A percentile compares a stretch with the other conserved stretches of the same genome.
Evolutionary conservation across 148 eudicot species (phyloP).

Genomic region (Euryodendron excelsum): DNA sequence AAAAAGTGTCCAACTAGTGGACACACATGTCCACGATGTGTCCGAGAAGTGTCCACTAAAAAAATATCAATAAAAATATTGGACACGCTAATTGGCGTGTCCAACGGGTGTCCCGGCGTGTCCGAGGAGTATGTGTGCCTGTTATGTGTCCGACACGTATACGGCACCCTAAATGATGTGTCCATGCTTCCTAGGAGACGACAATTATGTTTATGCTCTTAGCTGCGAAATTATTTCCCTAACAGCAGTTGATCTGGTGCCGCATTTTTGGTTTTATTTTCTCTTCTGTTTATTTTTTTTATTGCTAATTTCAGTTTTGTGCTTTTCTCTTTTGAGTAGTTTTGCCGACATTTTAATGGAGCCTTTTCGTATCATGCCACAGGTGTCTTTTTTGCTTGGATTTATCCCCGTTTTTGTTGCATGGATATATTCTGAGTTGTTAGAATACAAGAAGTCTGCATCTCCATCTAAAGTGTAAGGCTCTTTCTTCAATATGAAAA

Average conservation of each 20-base stretch:
- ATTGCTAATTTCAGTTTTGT: background rate
- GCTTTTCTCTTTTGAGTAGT: background rate
- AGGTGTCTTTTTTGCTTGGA: constrained; percentile 94
- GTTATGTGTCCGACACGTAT: too few relatives aligned
- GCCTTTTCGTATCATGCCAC: constrained; percentile 11
- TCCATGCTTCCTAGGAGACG: too few relatives aligned
- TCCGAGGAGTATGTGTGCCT: too few relatives aligned
- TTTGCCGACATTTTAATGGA: background rate
- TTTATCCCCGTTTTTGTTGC: constrained; percentile 71
- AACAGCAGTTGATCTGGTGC: constrained; percentile 5
- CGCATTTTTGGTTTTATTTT: background rate
- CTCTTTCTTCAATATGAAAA: constrained; percentile 10
- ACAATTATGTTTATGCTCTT: constrained; percentile 2
- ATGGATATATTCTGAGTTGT: constrained; percentile 83
- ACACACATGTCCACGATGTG: too few relatives aligned
- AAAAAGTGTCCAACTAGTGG: too few relatives aligned
- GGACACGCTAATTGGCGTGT: too few relatives aligned
- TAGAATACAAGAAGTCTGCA: constrained; percentile 73
- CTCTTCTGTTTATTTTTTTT: background rate
- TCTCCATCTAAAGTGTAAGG: constrained; percentile 79
- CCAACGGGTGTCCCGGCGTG: too few relatives aligned
- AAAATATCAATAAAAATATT: too few relatives aligned
- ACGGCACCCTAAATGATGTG: too few relatives aligned
- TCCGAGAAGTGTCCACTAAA: too few relatives aligned
- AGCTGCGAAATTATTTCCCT: background rate